phyloP scores from a whole-genome alignment of 2,329 filamentous ascomycete species.

The Nectriaceae sp. region DNA sequence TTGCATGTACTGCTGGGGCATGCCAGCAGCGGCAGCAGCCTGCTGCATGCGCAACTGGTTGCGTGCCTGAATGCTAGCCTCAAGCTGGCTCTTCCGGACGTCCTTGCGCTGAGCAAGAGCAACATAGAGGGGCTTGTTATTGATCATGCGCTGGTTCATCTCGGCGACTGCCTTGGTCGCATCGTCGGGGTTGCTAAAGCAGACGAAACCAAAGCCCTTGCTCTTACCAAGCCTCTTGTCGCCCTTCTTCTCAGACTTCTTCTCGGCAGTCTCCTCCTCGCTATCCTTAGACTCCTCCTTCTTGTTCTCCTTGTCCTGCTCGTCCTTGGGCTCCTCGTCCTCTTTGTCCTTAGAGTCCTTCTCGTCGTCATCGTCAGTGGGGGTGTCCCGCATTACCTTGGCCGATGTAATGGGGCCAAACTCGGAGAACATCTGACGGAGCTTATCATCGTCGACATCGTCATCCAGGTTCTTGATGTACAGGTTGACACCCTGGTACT shows the following conservation, averaged over 20 bases:
- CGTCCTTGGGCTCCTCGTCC: slow-evolving; percentile 51
- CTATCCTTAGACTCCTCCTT: slow-evolving; percentile 50
- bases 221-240: slow-evolving; percentile 87
- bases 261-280: slow-evolving; percentile 49
- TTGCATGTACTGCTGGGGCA: slow-evolving; percentile 86
- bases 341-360: slow-evolving; percentile 53
- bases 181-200: slow-evolving; percentile 99
- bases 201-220: slow-evolving; percentile 99
- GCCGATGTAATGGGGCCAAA: slow-evolving; percentile 97
- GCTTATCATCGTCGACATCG: slow-evolving; percentile 96
- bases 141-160: slow-evolving; percentile 99
- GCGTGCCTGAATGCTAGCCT: slow-evolving; percentile 98
- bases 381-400: slow-evolving; percentile 95
- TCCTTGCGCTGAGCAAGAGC: slow-evolving; percentile 99
- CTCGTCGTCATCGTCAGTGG: slow-evolving; percentile 58
- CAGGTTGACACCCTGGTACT: slow-evolving; percentile 98
- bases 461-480: slow-evolving; percentile 99
- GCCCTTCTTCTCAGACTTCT: slow-evolving; percentile 59
- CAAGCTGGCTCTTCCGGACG: slow-evolving; percentile 98
- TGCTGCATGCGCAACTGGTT: slow-evolving; percentile 99
- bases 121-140: slow-evolving; percentile 95
- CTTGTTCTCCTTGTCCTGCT: slow-evolving; percentile 51
- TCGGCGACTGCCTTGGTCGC: slow-evolving; percentile 98
- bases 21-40: slow-evolving; percentile 84
- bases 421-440: slow-evolving; percentile 87